Evolutionary conservation across 108 stramenopile species (phyloP).

Genomic region (Epipyxis sp.): DNA sequence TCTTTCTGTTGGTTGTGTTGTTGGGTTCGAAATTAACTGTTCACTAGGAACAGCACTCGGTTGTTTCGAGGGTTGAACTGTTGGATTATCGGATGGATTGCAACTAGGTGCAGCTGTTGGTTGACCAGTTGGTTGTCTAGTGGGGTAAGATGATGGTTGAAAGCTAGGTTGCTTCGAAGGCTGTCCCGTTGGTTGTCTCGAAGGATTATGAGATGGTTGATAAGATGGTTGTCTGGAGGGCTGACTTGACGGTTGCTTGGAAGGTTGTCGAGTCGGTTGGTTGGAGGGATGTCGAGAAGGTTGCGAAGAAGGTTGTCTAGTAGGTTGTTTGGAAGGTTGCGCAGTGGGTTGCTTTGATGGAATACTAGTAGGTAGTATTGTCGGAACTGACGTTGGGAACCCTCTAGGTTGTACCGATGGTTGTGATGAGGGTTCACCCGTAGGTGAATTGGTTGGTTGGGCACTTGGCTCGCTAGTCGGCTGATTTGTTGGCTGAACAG

Average conservation of each 20-base stretch:
- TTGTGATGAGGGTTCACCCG: too few species aligned
- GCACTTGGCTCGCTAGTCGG: slow-evolving; percentile 10
- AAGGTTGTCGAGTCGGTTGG: neutral
- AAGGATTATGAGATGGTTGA: neutral
- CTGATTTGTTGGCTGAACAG: neutral
- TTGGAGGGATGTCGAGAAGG: too few species aligned
- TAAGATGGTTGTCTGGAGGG: neutral
- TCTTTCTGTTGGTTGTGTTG: neutral
- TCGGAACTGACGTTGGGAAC: too few species aligned
- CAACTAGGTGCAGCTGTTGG: neutral
- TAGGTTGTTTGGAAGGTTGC: too few species aligned
- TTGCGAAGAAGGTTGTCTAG: too few species aligned
- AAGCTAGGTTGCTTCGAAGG: neutral
- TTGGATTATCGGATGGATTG: neutral
- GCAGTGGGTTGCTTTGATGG: too few species aligned
- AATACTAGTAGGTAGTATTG: too few species aligned
- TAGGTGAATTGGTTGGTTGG: too few species aligned
- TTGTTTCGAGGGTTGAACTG: neutral
- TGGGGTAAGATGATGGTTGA: neutral
- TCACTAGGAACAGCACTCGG: slow-evolving; percentile 6
- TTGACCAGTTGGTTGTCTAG: neutral
- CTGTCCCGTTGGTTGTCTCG: neutral
- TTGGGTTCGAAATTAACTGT: neutral
- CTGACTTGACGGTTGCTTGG: neutral
- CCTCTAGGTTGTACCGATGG: too few species aligned